Base-by-base conservation (phyloP, 805 yeast species). In the Priceomyces melissophilus region DNA sequence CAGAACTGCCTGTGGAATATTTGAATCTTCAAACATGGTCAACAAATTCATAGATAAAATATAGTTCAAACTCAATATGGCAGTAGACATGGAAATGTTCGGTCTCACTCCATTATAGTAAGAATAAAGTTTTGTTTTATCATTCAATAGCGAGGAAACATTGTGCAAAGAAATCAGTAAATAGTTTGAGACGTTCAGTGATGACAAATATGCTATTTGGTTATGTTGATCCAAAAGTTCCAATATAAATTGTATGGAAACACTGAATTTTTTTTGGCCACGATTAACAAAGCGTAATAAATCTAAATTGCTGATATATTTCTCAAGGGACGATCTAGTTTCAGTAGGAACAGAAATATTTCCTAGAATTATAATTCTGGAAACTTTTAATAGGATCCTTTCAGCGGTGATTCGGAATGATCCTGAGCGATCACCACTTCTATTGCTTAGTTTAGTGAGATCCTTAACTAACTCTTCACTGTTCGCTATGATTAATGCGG, bases 151-250 rank as follows among this genome's bases (percentile, higher is more conserved):
- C 1, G 27, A 16, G 16, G 28, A 26, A 7, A 44, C 16, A 6
- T 38, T 38, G 20, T 27, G 29, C 30, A 50, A 36, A 33, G 55
- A 30, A 36, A 44, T 28, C 35, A 45, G 29, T 41, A 43, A 17
- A 40, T 43, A 38, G 29, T 29, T 17, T 35, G 39, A 30, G 7
- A 42, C n/a, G 11, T 32, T 39, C 17, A 16, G 17, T 10, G 50
- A 42, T 5, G 37, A 33, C 30, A 51, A 26, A 23, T 45, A 55
- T 35, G 39, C 39, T 2, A 50, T 33, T 17, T 38, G 13, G 6
- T 26, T 37, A 4, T 54, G 55, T 23, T 58, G 60, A 32, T 60
- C 63, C 25, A 60, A 39, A 9, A 48, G 17, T 36, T 58, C 57
- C 15, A 61, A 41, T 15, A 60, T 32, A 29, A 55, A 49, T 25